Base-by-base conservation (phyloP, 2,329 filamentous ascomycete genomes). In the Chaetomium sp. region DNA sequence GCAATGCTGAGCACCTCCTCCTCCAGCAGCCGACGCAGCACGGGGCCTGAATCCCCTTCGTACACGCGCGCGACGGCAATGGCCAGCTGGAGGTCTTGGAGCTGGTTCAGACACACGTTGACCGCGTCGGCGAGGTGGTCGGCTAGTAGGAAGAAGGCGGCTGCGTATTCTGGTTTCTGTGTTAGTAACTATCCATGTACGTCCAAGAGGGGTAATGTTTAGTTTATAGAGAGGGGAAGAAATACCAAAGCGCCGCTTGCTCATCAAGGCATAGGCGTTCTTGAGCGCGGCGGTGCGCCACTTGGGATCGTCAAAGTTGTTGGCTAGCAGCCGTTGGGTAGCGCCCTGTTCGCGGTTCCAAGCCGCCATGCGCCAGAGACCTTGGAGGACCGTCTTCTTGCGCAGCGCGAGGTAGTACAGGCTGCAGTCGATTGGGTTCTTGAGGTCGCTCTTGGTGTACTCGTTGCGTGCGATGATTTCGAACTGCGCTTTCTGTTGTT, bases 231-330 rank as follows among this genome's bases (percentile, higher is more conserved):
- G 11, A 8, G 12, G 32, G 36, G 27, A 14, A 8, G 37, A 41
- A 10, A 66, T 71, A 90, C 87, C 82, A 69, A 96, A 96, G 49
- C 94, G 80, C 45, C 90, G 82, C 71, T 91, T 95, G 61, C 92
- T 94, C 67, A 99, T 85, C 53, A 99, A 72, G 2, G 94, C 92
- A 71, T 96, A 99, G 0, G 94, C 94, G 69, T 99, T 99, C 72
- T 99, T 99, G 57, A 95, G 75, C 0, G 94, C 94, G 4, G 89
- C 84, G 1, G 88, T 95, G 68, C 82, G 88, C 89, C 94, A 97
- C 63, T 89, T 87, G 0, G 85, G 79, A 59, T 96, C 88, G 4
- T 83, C 79, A 69, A 99, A 99, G 69, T 97, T 91, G 66, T 96
- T 95, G n/a, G 86, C 80, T 27, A 99, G 76, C 35, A 99, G 78